Conservation (phyloP, 2,329 filamentous ascomycete genomes). For the Colletotrichum sp. region DNA sequence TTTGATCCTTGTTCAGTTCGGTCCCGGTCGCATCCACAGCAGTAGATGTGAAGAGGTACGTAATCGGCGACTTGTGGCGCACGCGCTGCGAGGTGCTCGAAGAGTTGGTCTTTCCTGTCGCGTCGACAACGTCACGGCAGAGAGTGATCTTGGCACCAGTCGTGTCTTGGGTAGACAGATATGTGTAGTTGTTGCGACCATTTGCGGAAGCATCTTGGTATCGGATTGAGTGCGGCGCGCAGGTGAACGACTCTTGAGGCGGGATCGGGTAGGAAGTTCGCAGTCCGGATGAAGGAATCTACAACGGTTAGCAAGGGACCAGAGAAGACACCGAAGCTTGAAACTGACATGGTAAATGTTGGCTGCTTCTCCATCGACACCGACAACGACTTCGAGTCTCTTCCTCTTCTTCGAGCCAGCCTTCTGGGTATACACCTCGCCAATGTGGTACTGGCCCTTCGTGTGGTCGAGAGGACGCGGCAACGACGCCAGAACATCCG, state of each 20-base stretch:
- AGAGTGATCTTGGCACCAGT: constrained; percentile 58
- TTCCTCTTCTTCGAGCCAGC: constrained; percentile 65
- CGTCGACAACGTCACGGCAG: constrained; percentile 62
- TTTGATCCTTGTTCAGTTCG: neutral
- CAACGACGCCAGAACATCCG: constrained; percentile 66
- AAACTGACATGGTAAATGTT: constrained; percentile 69
- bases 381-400: constrained; percentile 67
- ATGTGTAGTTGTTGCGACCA: constrained; percentile 64
- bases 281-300: constrained; percentile 66
- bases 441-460: constrained; percentile 56
- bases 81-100: constrained; percentile 46
- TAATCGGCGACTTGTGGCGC: constrained; percentile 39
- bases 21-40: constrained; percentile 13
- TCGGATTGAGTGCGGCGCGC: constrained; percentile 64
- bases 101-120: constrained; percentile 57
- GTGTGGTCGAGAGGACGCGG: constrained; percentile 60
- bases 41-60: constrained; percentile 46
- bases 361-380: constrained; percentile 68
- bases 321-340: neutral
- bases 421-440: constrained; percentile 66
- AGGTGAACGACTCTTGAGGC: constrained; percentile 68
- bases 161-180: constrained; percentile 59
- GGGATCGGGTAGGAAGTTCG: constrained; percentile 72
- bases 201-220: constrained; percentile 52
- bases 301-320: constrained; percentile 22